These are phyloP conservation scores for Dalbergia oliveri DNA, from an alignment of 306 rosid species.

Conservation along the genomic window DNA sequence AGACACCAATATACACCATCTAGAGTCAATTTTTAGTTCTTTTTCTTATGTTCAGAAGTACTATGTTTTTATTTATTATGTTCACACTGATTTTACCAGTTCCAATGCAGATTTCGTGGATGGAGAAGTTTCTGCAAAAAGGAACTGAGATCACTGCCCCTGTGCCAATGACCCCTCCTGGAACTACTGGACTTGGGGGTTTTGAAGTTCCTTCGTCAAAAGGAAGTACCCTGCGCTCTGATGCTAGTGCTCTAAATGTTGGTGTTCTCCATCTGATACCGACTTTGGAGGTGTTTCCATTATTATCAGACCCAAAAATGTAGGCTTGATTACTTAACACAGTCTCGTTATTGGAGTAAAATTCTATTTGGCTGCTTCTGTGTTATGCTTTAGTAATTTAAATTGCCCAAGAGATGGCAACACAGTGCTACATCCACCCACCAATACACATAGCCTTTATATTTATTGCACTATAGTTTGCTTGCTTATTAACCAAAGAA, in stretches of 20 bases:
- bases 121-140: constrained; percentile 84
- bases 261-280: constrained; percentile 90
- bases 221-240: constrained; percentile 79
- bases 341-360: constrained; percentile 9
- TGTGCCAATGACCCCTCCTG: constrained; percentile 82
- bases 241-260: constrained; percentile 85
- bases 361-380: neutral
- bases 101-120: constrained; percentile 84
- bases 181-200: constrained; percentile 93
- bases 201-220: constrained; percentile 86
- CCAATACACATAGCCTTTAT: neutral
- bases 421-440: neutral
- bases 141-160: constrained; percentile 92
- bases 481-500: constrained; percentile 7
- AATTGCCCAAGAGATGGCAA: neutral
- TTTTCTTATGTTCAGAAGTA: neutral
- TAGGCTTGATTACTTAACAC: constrained; percentile 48
- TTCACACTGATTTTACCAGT: neutral
- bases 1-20: constrained; percentile 16
- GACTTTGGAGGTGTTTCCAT: constrained; percentile 84
- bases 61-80: neutral
- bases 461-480: constrained; percentile 1
- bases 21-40: constrained; percentile 8
- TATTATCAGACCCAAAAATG: constrained; percentile 79
- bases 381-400: constrained; percentile 3